These are phyloP conservation scores for Trichoderma gamsii DNA, from an alignment of 495 filamentous ascomycete genomes.

Conservation along the genomic window DNA sequence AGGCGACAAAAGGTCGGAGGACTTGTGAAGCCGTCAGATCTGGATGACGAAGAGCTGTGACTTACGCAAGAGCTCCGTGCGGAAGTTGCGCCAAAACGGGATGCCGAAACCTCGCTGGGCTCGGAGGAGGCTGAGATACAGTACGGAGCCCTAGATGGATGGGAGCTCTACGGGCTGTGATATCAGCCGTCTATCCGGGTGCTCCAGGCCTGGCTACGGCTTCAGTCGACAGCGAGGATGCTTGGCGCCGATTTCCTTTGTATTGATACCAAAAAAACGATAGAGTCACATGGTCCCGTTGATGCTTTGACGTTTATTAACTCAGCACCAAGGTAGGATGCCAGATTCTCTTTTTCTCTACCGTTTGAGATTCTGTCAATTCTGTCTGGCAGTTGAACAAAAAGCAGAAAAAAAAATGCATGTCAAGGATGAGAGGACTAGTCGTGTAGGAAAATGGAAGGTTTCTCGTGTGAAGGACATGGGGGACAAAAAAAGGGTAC, in stretches of 20 bases:
- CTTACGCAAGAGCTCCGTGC: slow-evolving; percentile 59
- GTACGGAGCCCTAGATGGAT: slow-evolving; percentile 42
- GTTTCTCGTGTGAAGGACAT: not conserved
- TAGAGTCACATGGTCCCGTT: slow-evolving; percentile 10
- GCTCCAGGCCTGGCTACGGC: not conserved
- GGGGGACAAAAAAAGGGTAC: not conserved
- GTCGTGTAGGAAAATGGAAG: not conserved
- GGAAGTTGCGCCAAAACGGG: slow-evolving; percentile 44
- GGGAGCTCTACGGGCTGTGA: slow-evolving; percentile 48
- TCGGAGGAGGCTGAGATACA: not conserved
- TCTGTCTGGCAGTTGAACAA: not conserved
- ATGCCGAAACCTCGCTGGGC: slow-evolving; percentile 21
- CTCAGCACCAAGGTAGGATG: slow-evolving; percentile 1
- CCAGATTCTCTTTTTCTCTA: not conserved
- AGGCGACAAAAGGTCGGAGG: slow-evolving; percentile 88
- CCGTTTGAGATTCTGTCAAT: not conserved
- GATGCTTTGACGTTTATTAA: not conserved
- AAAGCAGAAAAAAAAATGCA: not conserved
- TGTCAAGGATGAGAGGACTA: not conserved
- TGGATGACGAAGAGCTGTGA: slow-evolving; percentile 89
- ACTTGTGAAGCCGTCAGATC: slow-evolving; percentile 84
- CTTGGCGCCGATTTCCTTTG: slow-evolving; percentile 9
- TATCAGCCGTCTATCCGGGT: not conserved
- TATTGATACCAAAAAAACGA: slow-evolving; percentile 16
- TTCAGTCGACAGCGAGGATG: not conserved